Evolutionary conservation across 202 grass and related monocot species (phyloP).

Genomic region (Tripidium arundinaceum): DNA sequence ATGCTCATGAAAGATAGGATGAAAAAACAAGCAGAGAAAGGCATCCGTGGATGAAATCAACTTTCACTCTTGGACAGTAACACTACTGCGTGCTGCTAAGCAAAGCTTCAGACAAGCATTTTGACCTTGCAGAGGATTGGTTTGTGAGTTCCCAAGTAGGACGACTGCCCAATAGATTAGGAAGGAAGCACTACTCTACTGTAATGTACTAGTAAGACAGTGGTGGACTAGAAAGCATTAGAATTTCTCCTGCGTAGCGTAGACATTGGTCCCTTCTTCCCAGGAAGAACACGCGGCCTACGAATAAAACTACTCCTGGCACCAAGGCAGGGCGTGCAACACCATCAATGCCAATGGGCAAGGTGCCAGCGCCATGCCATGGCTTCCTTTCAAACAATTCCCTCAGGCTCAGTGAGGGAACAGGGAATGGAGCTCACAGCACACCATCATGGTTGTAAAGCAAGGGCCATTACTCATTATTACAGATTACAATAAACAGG

Average conservation of each 20-base stretch:
- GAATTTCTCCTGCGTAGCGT: slow-evolving; percentile 16
- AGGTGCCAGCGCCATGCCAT: slow-evolving; percentile 2
- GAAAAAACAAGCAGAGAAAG: not conserved
- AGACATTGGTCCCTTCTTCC: slow-evolving; percentile 47
- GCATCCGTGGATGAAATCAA: slow-evolving; percentile 26
- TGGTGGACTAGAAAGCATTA: slow-evolving; percentile 31
- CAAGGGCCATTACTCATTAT: not conserved
- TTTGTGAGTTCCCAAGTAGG: slow-evolving; percentile 20
- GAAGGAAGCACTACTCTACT: not conserved
- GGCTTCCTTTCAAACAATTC: no score
- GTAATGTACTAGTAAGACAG: not conserved
- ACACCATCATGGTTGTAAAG: slow-evolving; percentile 21
- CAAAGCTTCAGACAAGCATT: slow-evolving; percentile 7
- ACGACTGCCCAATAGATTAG: slow-evolving; percentile 27
- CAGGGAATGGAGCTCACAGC: slow-evolving; percentile 18
- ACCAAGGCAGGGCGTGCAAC: slow-evolving; percentile 29
- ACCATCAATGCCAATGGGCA: slow-evolving; percentile 32
- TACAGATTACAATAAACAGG: not conserved
- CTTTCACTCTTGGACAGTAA: not conserved
- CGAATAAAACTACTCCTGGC: slow-evolving; percentile 34
- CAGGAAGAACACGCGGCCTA: slow-evolving; percentile 38
- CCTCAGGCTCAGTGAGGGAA: not conserved
- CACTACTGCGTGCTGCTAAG: not conserved
- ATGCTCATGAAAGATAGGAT: not conserved
- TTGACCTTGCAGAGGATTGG: slow-evolving; percentile 32